Evolutionary conservation across 2,329 filamentous ascomycete species (phyloP), one percentile per base, ranked within the genome.

Genomic region (Xylaria sp.): DNA sequence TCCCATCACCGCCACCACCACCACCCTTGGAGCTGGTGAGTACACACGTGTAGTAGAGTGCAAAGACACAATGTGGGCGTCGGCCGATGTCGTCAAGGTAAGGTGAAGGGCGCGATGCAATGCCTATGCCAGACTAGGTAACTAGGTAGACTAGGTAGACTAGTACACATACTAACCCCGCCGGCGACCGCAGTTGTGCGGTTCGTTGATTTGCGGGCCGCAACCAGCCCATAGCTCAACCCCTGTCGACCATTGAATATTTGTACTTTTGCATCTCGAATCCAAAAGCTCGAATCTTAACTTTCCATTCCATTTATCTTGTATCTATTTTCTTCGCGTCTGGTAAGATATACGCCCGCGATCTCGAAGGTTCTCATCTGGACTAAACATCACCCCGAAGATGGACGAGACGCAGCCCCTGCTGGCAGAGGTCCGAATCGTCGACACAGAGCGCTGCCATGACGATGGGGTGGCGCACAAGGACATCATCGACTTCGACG

Each of bases 401-500:
- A 79, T 79, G 77, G 77, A 79, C 66, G 77, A 79, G 67, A 78
- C 76, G 7, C 71, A 77, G 42, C 77, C 77, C 15, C 59, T 79
- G 56, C 72, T 79, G 1, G 73, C 74, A 44, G 73, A 75, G 45
- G 67, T 70, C 11, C 66, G 68, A 27, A 54, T 72, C 29, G 50
- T 72, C 22, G 69, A 73, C 63, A 61, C 65, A 56, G 64, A 71
- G 54, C 69, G 67, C 45, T 58, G 67, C 45, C 69, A 71, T 63
- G 73, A 70, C 45, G 69, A 71, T 63, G 73, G 69, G 44, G 61
- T 59, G 25, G 63, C 62, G 11, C 67, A 50, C 49, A 74, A 76
- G 59, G 73, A 79, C 50, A 71, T 80, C 42, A 77, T 85, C 59
- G 80, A 83, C 57, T 85, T 85, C 67, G 76, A 84, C 65, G 79